Conservation (phyloP, 306 rosid species). For the Prunus mume region DNA sequence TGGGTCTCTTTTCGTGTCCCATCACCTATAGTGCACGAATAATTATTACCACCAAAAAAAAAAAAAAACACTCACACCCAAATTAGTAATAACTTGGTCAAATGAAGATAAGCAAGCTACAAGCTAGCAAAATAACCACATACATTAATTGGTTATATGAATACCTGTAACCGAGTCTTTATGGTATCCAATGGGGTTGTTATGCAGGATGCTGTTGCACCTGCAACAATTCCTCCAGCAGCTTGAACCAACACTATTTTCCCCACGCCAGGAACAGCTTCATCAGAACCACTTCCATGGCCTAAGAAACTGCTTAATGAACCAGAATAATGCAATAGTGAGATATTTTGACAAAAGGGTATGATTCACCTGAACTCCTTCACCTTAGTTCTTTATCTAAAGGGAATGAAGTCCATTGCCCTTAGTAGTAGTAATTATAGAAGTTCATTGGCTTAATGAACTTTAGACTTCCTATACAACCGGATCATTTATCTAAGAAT, state of each 20-base stretch:
- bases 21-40: conserved; percentile 51
- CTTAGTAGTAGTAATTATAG: neutral
- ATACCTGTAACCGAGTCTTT: conserved; percentile 93
- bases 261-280: conserved; percentile 40
- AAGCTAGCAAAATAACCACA: neutral
- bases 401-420: neutral
- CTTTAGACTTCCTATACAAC: neutral
- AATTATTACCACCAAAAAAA: conserved; percentile 8
- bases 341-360: neutral
- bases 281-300: conserved; percentile 24
- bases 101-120: conserved; percentile 7
- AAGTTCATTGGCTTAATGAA: neutral
- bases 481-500: neutral
- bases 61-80: neutral
- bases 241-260: conserved; percentile 77
- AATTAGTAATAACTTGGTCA: conserved; percentile 2
- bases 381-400: neutral
- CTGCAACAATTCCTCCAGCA: conserved; percentile 77
- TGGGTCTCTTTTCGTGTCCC: conserved; percentile 59
- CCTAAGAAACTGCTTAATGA: conserved; percentile 46
- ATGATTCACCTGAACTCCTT: conserved; percentile 12
- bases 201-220: conserved; percentile 81
- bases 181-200: conserved; percentile 93
- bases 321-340: conserved; percentile 2
- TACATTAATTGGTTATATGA: conserved; percentile 10